Evolutionary conservation across 371 early-diverging fungal species (phyloP).

Genomic region (Mycotypha africana): DNA sequence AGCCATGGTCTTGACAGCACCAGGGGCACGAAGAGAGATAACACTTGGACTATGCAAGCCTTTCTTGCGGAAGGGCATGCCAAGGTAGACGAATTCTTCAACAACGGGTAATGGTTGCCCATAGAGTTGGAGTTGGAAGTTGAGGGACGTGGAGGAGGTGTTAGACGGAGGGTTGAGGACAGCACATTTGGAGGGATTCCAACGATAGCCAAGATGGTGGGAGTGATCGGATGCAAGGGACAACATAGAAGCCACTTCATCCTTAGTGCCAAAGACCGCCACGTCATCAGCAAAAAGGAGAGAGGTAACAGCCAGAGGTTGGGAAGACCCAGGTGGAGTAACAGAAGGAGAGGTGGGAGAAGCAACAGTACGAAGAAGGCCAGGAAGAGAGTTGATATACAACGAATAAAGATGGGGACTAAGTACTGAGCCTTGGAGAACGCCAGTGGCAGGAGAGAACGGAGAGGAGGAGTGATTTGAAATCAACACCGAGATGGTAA

Average conservation of each 20-base stretch:
- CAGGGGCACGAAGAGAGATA: background rate
- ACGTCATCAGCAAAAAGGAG: constrained; percentile 12
- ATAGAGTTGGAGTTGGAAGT: background rate
- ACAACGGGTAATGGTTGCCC: too few relatives aligned
- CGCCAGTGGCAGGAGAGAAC: too few relatives aligned
- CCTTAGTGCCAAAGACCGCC: background rate
- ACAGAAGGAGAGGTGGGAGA: background rate
- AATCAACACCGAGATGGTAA: too few relatives aligned
- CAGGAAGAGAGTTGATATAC: too few relatives aligned
- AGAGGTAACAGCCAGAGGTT: constrained; percentile 1
- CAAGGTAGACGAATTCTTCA: too few relatives aligned
- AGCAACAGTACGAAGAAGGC: too few relatives aligned
- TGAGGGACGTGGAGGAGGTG: background rate
- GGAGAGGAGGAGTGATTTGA: too few relatives aligned
- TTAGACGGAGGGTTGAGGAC: background rate
- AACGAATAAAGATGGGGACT: too few relatives aligned
- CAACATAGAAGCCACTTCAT: background rate
- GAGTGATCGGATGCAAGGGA: background rate
- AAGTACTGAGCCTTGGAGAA: too few relatives aligned
- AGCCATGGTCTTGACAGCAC: background rate
- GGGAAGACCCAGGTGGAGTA: too few relatives aligned
- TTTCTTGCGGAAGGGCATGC: too few relatives aligned
- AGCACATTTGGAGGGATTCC: background rate
- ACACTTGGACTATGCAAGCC: too few relatives aligned
- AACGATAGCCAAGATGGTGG: background rate